Evolutionary conservation across 768 basidiomycete genomes (phyloP).

Genomic region (Phlebiopsis flavidoalba): DNA sequence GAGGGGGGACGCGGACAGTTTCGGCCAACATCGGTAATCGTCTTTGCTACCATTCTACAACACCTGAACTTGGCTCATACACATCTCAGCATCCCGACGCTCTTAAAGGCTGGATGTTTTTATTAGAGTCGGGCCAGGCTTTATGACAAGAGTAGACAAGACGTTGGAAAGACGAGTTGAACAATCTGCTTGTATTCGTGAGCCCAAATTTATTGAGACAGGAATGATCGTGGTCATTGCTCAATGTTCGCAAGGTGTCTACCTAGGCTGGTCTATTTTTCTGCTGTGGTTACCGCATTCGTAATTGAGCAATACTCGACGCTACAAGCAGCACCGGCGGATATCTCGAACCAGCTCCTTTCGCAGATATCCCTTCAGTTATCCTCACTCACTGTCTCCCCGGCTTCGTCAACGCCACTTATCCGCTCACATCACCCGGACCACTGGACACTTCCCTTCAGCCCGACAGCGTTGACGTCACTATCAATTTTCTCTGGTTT

Average conservation of each 20-base stretch:
- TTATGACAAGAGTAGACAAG: not conserved
- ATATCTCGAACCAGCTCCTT: not conserved
- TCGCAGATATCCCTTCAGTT: constrained; percentile 12
- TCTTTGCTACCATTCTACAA: too few species aligned
- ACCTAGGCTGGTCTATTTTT: constrained; percentile 16
- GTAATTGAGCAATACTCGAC: constrained; percentile 6
- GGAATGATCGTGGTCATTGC: too few species aligned
- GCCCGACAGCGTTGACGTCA: not conserved
- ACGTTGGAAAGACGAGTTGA: constrained; percentile 9
- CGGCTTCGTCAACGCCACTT: constrained; percentile 12
- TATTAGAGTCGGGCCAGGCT: not conserved
- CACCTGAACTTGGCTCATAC: too few species aligned
- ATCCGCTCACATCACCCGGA: too few species aligned
- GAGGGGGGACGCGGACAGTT: too few species aligned
- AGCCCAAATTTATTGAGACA: not conserved
- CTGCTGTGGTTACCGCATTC: constrained; percentile 7
- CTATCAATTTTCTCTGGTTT: constrained; percentile 23
- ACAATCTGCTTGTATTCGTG: constrained; percentile 13
- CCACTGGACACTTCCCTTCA: not conserved
- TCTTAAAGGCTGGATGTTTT: too few species aligned
- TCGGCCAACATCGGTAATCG: too few species aligned
- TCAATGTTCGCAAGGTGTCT: not conserved
- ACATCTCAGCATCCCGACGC: too few species aligned
- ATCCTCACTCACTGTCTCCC: not conserved
- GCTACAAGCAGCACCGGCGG: constrained; percentile 1